Base-by-base conservation (phyloP, 2,329 filamentous ascomycete species). In the Thyridium curvatum region DNA sequence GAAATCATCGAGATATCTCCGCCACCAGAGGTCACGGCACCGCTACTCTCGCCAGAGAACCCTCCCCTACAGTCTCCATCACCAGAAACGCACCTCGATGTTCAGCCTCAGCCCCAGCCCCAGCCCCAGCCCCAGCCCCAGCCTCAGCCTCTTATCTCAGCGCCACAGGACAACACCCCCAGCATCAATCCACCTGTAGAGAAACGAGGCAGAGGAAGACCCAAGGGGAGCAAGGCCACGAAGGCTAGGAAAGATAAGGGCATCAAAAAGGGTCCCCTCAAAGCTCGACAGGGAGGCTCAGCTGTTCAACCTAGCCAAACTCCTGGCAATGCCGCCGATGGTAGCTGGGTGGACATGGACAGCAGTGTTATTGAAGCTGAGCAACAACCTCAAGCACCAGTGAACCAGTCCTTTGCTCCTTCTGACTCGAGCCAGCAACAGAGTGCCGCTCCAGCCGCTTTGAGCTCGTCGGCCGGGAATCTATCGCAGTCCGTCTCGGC, bases 181-280 rank as follows among this genome's bases (percentile, higher is more conserved):
- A 12, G 35, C 21, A 16, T 45, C 29, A 13, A 30, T 46, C 30
- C 43, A 44, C 12, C 41, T 42, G 10, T 36, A 48, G 34, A 53
- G 29, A 75, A 69, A 48, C 64, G 72, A 37, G 59, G 62, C 7
- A 64, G 74, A 44, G 74, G 75, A 13, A 62, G 75, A 14, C 74
- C 75, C 8, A 78, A 77, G 46, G 75, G 74, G 3, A 78, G 73
- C 56, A 74, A 73, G 45, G 66, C 64, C 4, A 62, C 57, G 37
- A 72, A 69, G 41, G 58, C 58, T 4, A 57, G 66, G 32, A 65
- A 62, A 36, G 71, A 73, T 41, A 77, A 74, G 46, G 69, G 69
- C 6, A 56, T 68, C n/a, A 74, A 69, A 45, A 74, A 74, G 47
- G 62, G 63, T 1, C 47, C 58, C 6, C 53, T 54, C 32, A 54